Evolutionary conservation across 208 protist genomes (phyloP).

Genomic region (Porcisia deanei): DNA sequence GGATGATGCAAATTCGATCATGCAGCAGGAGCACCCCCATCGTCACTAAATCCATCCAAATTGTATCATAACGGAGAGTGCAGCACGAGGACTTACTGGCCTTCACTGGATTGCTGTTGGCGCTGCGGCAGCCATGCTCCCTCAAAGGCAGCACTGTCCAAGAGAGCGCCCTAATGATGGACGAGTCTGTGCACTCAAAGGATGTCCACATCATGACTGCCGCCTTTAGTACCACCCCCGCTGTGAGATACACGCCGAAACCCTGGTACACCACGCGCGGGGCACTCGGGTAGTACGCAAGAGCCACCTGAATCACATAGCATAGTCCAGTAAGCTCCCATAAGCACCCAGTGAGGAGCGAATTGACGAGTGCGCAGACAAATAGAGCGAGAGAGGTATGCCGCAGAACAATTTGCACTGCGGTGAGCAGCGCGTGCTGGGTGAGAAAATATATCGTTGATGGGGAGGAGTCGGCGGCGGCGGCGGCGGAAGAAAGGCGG

Average conservation of each 20-base stretch:
- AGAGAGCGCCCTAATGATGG: constrained; percentile 2
- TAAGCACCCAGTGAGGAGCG: constrained; percentile 44
- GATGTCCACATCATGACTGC: constrained; percentile 13
- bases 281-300: constrained; percentile 48
- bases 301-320: constrained; percentile 48
- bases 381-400: constrained; percentile 43
- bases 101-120: neutral
- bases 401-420: constrained; percentile 32
- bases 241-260: constrained; percentile 34
- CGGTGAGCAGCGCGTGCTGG: constrained; percentile 21
- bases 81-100: constrained; percentile 8
- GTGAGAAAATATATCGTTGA: constrained; percentile 19
- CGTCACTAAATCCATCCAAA: constrained; percentile 27
- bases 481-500: constrained; percentile 5
- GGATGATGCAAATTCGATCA: constrained; percentile 20
- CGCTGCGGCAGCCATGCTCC: neutral
- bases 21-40: constrained; percentile 21
- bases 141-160: constrained; percentile 18
- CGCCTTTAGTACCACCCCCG: constrained; percentile 50
- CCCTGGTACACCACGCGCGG: constrained; percentile 37
- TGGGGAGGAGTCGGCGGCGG: constrained; percentile 1
- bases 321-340: constrained; percentile 52
- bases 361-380: constrained; percentile 32
- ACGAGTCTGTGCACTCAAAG: neutral
- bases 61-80: constrained; percentile 14